Conservation (phyloP, 1,139 yeast species). For the Debaryomyces sp. region DNA sequence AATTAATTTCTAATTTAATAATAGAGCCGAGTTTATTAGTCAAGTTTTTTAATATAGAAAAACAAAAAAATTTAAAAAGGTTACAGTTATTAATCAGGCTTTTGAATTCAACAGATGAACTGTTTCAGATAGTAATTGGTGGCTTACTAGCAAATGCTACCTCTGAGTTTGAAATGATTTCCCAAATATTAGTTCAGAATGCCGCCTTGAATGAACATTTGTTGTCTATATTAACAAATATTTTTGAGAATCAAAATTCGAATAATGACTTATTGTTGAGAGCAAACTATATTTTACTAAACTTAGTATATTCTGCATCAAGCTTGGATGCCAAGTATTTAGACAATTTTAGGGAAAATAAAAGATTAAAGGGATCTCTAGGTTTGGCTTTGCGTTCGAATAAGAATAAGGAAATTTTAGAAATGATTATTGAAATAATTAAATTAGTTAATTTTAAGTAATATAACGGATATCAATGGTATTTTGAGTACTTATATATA, state of each 20-base stretch:
- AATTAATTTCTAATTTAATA: slow-evolving; percentile 50
- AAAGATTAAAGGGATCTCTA: slow-evolving; percentile 23
- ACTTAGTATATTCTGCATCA: slow-evolving; percentile 30
- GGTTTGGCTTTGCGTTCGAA: slow-evolving; percentile 15
- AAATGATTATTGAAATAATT: slow-evolving; percentile 13
- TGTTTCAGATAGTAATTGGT: slow-evolving; percentile 44
- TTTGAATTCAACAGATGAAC: slow-evolving; percentile 38
- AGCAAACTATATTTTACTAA: slow-evolving; percentile 34
- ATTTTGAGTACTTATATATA: background rate
- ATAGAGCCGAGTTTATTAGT: slow-evolving; percentile 47
- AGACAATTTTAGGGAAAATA: slow-evolving; percentile 14
- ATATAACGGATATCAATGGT: background rate
- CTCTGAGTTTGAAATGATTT: slow-evolving; percentile 49
- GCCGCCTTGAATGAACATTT: slow-evolving; percentile 28
- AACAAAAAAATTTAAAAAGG: slow-evolving; percentile 31
- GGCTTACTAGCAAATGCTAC: slow-evolving; percentile 55
- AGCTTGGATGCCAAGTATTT: slow-evolving; percentile 13
- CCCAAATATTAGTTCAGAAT: slow-evolving; percentile 31
- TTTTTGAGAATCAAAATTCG: slow-evolving; percentile 31
- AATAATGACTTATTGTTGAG: slow-evolving; percentile 40
- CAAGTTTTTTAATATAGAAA: slow-evolving; percentile 51
- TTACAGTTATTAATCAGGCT: slow-evolving; percentile 41
- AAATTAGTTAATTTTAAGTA: slow-evolving; percentile 5
- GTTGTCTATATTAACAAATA: slow-evolving; percentile 19
- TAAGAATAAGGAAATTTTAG: slow-evolving; percentile 21